These are phyloP conservation scores for Isabelozyma heimii DNA, from an alignment of 805 yeast species.

Conservation along the genomic window DNA sequence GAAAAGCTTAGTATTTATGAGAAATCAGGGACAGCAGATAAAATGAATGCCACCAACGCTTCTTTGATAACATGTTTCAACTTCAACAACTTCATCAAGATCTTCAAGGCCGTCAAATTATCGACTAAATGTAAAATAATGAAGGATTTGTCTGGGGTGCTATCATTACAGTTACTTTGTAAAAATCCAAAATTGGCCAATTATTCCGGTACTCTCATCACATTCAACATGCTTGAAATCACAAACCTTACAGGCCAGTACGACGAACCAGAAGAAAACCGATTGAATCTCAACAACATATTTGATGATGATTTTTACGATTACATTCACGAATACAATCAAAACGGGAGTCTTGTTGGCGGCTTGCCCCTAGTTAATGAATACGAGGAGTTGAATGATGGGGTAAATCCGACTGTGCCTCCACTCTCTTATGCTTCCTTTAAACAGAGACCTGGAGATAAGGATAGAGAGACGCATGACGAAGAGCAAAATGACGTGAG, in stretches of 20 bases:
- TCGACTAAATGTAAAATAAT: constrained; percentile 38
- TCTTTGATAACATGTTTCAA: constrained; percentile 28
- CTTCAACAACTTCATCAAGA: constrained; percentile 30
- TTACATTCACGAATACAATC: constrained; percentile 15
- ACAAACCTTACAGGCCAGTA: constrained; percentile 12
- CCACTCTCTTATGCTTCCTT: constrained; percentile 5
- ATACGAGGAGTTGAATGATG: neutral
- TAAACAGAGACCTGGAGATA: neutral
- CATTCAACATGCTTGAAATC: constrained; percentile 38
- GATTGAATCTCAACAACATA: constrained; percentile 14
- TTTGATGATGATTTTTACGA: constrained; percentile 27
- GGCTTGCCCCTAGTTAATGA: neutral
- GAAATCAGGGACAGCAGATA: constrained; percentile 7
- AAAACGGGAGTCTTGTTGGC: neutral
- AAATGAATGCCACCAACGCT: constrained; percentile 14
- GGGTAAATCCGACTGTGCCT: neutral
- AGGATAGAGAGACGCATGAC: neutral
- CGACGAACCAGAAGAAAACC: constrained; percentile 4
- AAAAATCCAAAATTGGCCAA: constrained; percentile 22
- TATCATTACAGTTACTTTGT: constrained; percentile 38
- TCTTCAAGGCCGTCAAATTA: constrained; percentile 33
- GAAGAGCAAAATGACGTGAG: constrained; percentile 19
- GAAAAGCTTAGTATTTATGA: constrained; percentile 53
- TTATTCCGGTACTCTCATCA: constrained; percentile 37
- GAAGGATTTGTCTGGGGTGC: constrained; percentile 33